Percentiles rank a stretch among this genome's conserved stretches.
These are phyloP conservation scores for Blumeriella jaapii DNA, from an alignment of 2,329 filamentous ascomycete species.

Conservation along the genomic window DNA sequence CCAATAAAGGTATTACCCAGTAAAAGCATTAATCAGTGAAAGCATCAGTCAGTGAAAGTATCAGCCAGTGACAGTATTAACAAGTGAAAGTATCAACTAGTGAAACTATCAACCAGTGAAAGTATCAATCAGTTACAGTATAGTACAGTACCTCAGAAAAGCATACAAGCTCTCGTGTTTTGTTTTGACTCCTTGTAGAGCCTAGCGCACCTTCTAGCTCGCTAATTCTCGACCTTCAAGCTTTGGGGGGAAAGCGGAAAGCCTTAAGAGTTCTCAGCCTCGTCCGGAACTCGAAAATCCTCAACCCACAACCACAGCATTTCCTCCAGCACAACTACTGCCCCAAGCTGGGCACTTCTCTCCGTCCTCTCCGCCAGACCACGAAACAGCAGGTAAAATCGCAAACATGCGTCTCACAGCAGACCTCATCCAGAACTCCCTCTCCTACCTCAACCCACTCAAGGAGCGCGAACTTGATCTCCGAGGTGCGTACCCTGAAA, in stretches of 20 bases:
- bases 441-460: constrained; percentile 96
- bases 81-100: too few species aligned
- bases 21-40: too few species aligned
- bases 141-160: too few species aligned
- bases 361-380: background rate
- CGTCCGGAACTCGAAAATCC: too few species aligned
- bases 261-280: constrained; percentile 14
- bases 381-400: constrained; percentile 10
- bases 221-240: constrained; percentile 6
- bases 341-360: constrained; percentile 1
- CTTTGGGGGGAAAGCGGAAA: constrained; percentile 7
- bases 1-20: too few species aligned
- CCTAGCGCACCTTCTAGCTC: constrained; percentile 9
- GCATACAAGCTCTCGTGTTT: constrained; percentile 2
- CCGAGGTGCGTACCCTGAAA: constrained; percentile 90
- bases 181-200: constrained; percentile 4
- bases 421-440: constrained; percentile 86
- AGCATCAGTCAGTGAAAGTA: too few species aligned
- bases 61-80: too few species aligned
- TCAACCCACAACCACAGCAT: too few species aligned
- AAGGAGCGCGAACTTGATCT: constrained; percentile 99
- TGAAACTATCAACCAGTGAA: too few species aligned
- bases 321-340: constrained; percentile 2
- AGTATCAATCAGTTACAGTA: too few species aligned
- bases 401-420: constrained; percentile 78